Conservation (phyloP, 805 yeast species). For the Teunomyces lycoperdinae region DNA sequence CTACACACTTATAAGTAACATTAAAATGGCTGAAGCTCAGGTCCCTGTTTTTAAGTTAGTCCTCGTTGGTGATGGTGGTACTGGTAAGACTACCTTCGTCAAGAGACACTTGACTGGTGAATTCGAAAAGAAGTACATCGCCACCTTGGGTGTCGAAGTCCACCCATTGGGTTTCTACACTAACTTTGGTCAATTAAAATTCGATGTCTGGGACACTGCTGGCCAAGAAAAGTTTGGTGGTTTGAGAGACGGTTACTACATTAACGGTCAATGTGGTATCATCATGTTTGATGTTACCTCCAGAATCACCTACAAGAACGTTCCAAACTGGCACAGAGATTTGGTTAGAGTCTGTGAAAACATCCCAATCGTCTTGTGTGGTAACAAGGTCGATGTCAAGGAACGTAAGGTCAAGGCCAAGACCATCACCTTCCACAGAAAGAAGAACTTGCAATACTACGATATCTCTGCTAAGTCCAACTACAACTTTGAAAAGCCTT, state of each 20-base stretch:
- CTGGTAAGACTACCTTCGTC: constrained; percentile 99
- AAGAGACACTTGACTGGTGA: constrained; percentile 99
- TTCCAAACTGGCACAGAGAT: constrained; percentile 99
- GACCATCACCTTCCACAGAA: constrained; percentile 99
- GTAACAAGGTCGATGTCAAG: constrained; percentile 99
- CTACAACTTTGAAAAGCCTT: constrained; percentile 99
- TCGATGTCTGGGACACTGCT: constrained; percentile 99
- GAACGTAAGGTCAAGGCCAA: constrained; percentile 99
- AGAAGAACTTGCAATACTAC: constrained; percentile 99
- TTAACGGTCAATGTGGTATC: constrained; percentile 99
- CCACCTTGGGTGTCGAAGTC: constrained; percentile 99
- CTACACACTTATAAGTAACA: constrained; percentile 9
- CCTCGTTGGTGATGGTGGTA: constrained; percentile 99
- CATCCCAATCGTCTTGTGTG: constrained; percentile 98
- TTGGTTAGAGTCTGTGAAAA: constrained; percentile 99
- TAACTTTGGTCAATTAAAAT: constrained; percentile 97
- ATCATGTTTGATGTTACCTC: constrained; percentile 99
- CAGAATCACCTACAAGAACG: constrained; percentile 98
- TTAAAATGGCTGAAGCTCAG: constrained; percentile 54
- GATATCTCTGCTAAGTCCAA: constrained; percentile 99
- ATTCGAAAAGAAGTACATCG: constrained; percentile 97
- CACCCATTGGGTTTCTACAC: constrained; percentile 98
- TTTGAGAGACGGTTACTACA: constrained; percentile 98
- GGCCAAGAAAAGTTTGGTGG: constrained; percentile 99
- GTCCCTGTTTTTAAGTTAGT: constrained; percentile 98